Conservation (phyloP, 2,329 filamentous ascomycete species). For the Aspergillus sp. region DNA sequence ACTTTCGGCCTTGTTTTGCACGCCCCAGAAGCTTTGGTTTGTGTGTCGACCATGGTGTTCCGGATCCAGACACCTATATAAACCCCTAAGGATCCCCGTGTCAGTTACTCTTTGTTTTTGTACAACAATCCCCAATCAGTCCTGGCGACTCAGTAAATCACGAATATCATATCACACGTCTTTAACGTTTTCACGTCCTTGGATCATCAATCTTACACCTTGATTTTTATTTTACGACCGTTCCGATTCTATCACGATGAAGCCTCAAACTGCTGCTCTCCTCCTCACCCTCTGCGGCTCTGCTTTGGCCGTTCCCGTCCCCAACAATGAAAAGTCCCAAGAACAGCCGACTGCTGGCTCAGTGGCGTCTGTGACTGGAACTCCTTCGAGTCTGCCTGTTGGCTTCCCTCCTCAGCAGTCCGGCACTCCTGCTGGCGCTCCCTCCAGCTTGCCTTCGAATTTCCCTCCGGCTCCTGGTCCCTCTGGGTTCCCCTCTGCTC, state of each 20-base stretch:
- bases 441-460: slow-evolving; percentile 3
- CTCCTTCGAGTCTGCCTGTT: background rate
- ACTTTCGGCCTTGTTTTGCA: background rate
- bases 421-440: slow-evolving; percentile 2
- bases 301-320: background rate
- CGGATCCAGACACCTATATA: background rate
- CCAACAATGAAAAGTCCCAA: background rate
- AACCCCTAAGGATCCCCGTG: background rate
- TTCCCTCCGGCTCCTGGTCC: slow-evolving; percentile 2
- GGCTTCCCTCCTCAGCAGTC: background rate
- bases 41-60: background rate
- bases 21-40: background rate
- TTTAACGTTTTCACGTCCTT: background rate
- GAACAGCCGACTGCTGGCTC: background rate
- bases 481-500: background rate
- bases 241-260: background rate
- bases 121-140: background rate
- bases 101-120: background rate
- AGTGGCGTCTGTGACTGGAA: background rate
- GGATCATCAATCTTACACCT: background rate
- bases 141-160: background rate
- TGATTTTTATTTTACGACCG: background rate
- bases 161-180: background rate
- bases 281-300: background rate
- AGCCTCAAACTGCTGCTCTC: slow-evolving; percentile 1